A percentile compares a stretch with the other conserved stretches of the same genome.
Evolutionary conservation across 2,329 filamentous ascomycete genomes (phyloP).

Genomic region (Eurotiales sp.): DNA sequence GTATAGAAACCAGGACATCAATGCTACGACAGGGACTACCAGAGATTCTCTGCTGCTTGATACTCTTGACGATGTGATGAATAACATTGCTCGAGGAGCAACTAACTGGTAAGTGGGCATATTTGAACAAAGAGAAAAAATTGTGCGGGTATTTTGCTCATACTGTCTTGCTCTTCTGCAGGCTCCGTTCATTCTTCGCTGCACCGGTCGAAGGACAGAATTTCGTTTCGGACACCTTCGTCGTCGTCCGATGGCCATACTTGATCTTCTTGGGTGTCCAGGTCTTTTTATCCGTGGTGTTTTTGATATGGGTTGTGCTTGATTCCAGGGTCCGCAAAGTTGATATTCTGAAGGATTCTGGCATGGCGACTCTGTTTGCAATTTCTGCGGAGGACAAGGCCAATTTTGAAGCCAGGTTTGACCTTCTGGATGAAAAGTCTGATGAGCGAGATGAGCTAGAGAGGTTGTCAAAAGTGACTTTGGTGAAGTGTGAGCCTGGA

Average conservation of each 20-base stretch:
- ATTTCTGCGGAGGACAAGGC: conserved; percentile 9
- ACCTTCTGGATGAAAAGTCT: not conserved
- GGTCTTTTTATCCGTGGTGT: conserved; percentile 4
- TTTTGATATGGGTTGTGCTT: conserved; percentile 9
- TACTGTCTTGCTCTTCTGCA: not conserved
- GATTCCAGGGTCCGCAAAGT: conserved; percentile 8
- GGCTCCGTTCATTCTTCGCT: conserved; percentile 6
- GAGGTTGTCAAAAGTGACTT: not conserved
- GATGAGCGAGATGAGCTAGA: not conserved
- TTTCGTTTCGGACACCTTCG: conserved; percentile 1
- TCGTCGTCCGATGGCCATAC: conserved; percentile 10
- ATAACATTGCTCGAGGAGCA: conserved; percentile 5
- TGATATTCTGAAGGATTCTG: conserved; percentile 11
- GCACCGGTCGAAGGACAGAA: conserved; percentile 1
- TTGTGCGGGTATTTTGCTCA: not conserved
- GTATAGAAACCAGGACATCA: not conserved
- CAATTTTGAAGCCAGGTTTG: not conserved
- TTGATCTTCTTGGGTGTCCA: conserved; percentile 6
- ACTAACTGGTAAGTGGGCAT: conserved; percentile 8
- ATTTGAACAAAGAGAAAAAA: too few species aligned
- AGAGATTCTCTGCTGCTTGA: conserved; percentile 3
- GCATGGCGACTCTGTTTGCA: conserved; percentile 4
- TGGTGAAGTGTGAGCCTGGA: conserved; percentile 1
- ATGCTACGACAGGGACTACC: not conserved
- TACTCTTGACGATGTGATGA: not conserved